Base-by-base conservation (phyloP, 768 basidiomycete genomes). In the Lactifluus hygrophoroides region DNA sequence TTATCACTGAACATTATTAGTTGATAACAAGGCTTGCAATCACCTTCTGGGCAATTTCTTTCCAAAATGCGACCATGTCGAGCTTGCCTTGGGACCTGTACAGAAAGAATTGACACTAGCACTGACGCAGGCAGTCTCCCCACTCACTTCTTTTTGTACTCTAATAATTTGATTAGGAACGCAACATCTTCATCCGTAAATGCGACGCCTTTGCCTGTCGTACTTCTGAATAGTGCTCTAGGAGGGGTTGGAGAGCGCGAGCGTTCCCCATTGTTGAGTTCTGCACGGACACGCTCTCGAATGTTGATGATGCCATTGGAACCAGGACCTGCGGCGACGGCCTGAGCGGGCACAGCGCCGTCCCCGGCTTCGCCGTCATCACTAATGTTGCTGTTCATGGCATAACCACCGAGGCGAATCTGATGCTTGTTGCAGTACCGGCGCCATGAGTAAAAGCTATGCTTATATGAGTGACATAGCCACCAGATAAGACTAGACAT, bases 351-450 rank as follows among this genome's bases (percentile, higher is more conserved):
- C 25, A 56, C 51, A 30, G 65, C 60, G 30, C 80, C 67, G 21
- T 70, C 70, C 14, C 72, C 71, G 51, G 80, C 77, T 28, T 79
- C 76, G 17, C 74, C 74, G 10, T 77, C 75, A 17, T 80, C 79
- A 37, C 80, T 81, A 7, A 76, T 69, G 53, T 80, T 84, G 86
- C 90, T 90, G 6, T 80, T 75, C 90, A 92, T 91, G 9, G 81
- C 74, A 65, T 92, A 93, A 2, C 89, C 88, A 25, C 88, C 88
- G 0, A 93, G 76, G n/a, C 88, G 83, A 50, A 93, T 93, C 70
- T 92, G 88, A 69, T 93, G 90, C 67, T 92, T 93, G 69, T 93
- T 93, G 74, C 90, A 93, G 66, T 92, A 93, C 44, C 90, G 82
- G 40, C 90, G 80, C 90, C 90, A 93, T 1, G 90, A 92, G 68